These are phyloP conservation scores for Nicotiana attenuata DNA, from an alignment of 257 asterid genomes.

Conservation along the genomic window DNA sequence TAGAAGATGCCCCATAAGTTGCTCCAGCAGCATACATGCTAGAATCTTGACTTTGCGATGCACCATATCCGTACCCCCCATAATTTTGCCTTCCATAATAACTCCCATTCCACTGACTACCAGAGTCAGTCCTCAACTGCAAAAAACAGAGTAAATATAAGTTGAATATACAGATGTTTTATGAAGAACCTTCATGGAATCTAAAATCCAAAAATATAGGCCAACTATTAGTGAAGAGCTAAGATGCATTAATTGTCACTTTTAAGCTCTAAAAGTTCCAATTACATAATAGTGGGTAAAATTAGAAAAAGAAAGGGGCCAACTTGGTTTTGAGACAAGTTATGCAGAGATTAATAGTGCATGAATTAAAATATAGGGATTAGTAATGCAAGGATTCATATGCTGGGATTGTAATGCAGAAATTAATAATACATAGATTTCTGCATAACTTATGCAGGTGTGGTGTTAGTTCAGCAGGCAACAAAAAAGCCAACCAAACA, in stretches of 20 bases:
- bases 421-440: no score
- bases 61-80: constrained; percentile 59
- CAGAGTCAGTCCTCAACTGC: constrained; percentile 60
- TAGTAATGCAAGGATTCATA: no score
- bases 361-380: no score
- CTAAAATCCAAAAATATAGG: not conserved
- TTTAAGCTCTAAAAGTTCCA: not conserved
- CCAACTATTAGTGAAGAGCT: not conserved
- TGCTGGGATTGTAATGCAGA: no score
- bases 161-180: not conserved
- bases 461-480: no score
- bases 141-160: constrained; percentile 1
- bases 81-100: constrained; percentile 64
- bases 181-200: not conserved
- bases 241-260: not conserved
- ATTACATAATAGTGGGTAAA: not conserved
- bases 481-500: no score
- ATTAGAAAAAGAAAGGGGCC: not conserved
- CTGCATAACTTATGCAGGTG: no score
- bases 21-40: constrained; percentile 35
- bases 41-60: constrained; percentile 25
- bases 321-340: no score
- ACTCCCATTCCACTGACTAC: constrained; percentile 54
- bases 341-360: not conserved
- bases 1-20: constrained; percentile 49